Base-by-base conservation (phyloP, 2,329 filamentous ascomycete genomes). In the Pseudogymnoascus sp. region DNA sequence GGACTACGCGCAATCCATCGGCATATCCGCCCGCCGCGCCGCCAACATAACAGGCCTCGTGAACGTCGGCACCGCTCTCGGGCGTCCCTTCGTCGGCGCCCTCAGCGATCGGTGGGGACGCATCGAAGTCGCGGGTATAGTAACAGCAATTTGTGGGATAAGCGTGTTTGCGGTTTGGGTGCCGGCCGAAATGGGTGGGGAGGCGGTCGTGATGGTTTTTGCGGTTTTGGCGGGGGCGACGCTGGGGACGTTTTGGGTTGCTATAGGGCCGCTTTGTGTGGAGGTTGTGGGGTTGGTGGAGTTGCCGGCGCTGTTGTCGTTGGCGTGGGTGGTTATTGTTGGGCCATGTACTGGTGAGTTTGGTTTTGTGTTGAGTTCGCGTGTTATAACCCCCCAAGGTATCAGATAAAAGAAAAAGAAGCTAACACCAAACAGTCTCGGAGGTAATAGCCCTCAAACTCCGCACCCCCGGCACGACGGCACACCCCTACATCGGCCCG, bases 171-270 rank as follows among this genome's bases (percentile, higher is more conserved):
- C 72, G 0, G 71, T 82, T 21, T 82, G 80, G 80, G 70, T 80
- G 1, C 77, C 77, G 2, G 75, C 77, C 3, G 73, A 69, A 1
- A 73, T 70, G 5, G 81, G 74, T 62, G 78, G 73, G 1, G 50
- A 59, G 23, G 50, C 14, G 10, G 66, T 79, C 7, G 69, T 77
- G 1, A 67, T 79, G 1, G 73, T 80, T 62, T 80, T 79, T 64
- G 74, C 75, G 0, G 65, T 82, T 7, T 33, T 78, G 0, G 71
- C 71, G 61, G 80, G 80, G 2, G 75, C 75, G 5, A 75, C 78
- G 6, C 68, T 79, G 28, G 80, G 80, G 0, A 74, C 77, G 0
- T 80, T 80, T 65, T 82, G 79, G 78, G 77, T 77, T 70, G 75
- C 75, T 10, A 73, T 78, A 61, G 73, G 72, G 6, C 75, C 76